Base-by-base conservation (phyloP, 306 rosid genomes). In the Castanopsis chinensis region DNA sequence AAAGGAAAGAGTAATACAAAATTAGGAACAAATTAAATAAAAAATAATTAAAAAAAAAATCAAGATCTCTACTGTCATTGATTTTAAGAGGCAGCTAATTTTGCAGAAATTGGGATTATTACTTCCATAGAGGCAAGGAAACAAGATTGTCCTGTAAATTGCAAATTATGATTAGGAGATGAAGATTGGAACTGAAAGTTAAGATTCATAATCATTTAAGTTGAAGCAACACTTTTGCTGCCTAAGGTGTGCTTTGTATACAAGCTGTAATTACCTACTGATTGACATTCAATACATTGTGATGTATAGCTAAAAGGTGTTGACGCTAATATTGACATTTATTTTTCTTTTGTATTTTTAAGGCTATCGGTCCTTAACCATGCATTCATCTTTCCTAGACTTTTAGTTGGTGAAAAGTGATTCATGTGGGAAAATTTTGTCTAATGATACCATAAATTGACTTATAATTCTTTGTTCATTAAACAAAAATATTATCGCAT, bases 81-180 rank as follows among this genome's bases (percentile, higher is more conserved):
- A 53, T 65, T 71, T 63, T 74, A 60, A 55, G 57, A 51, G 75
- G 49, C 28, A 67, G 70, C 81, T 35, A 21, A 51, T 43, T 69
- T 8, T 20, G 75, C 72, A 17, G 82, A 64, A 49, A 73, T 57
- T 76, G 19, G 15, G 59, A 64, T 14, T 70, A 25, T 60, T 20
- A 78, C 77, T 73, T 80, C 51, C 74, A 76, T 72, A 64, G 61
- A 65, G 27, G 41, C 54, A 30, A 72, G 71, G 61, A 71, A 52
- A 18, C 25, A 17, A 11, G 49, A 59, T 59, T 73, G 67, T 45
- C 68, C 18, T 71, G 18, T 54, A 4, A 18, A 30, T 74, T 53
- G 78, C 71, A 75, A 72, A 49, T 57, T 65, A 59, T 73, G 28
- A 71, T 69, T 35, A 43, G 81, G n/a, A 15, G 30, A 75, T 69